These are phyloP conservation scores for Paxillus involutus DNA, from an alignment of 768 basidiomycete genomes.

Conservation along the genomic window DNA sequence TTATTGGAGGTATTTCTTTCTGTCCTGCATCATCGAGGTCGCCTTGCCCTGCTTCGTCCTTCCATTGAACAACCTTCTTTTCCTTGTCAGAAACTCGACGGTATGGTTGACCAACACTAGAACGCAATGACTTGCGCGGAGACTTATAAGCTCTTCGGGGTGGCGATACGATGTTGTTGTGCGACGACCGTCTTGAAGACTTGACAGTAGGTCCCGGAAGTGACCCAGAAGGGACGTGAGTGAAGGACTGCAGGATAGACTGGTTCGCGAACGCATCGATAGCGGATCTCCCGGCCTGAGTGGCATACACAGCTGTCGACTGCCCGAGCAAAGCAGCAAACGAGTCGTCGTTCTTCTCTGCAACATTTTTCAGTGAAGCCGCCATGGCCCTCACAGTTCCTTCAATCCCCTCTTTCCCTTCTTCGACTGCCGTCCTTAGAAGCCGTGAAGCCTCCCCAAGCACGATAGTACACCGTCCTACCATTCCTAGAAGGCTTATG, in stretches of 20 bases:
- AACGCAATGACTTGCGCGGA: constrained; percentile 73
- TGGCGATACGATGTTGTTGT: constrained; percentile 42
- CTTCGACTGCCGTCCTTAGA: constrained; percentile 40
- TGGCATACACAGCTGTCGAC: constrained; percentile 59
- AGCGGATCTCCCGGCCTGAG: constrained; percentile 33
- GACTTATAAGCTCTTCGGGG: constrained; percentile 51
- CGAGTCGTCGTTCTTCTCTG: constrained; percentile 67
- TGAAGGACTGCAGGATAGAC: constrained; percentile 39
- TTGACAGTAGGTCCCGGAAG: constrained; percentile 43
- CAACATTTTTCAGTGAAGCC: constrained; percentile 49
- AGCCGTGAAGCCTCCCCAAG: constrained; percentile 56
- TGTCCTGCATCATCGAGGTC: constrained; percentile 63
- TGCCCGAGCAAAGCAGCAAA: constrained; percentile 69
- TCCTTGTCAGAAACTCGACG: constrained; percentile 65
- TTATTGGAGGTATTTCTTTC: constrained; percentile 20
- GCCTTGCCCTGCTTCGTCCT: constrained; percentile 83
- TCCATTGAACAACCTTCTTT: constrained; percentile 84
- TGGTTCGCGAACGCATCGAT: constrained; percentile 56
- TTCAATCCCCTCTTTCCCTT: constrained; percentile 36
- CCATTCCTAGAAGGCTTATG: constrained; percentile 74
- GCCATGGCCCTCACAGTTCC: constrained; percentile 49
- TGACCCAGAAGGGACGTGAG: constrained; percentile 48
- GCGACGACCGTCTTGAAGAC: constrained; percentile 44
- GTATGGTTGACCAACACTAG: constrained; percentile 61
- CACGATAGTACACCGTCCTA: constrained; percentile 75